These are phyloP conservation scores for Kodamaea neixiangensis DNA, from an alignment of 805 yeast species.

Conservation along the genomic window DNA sequence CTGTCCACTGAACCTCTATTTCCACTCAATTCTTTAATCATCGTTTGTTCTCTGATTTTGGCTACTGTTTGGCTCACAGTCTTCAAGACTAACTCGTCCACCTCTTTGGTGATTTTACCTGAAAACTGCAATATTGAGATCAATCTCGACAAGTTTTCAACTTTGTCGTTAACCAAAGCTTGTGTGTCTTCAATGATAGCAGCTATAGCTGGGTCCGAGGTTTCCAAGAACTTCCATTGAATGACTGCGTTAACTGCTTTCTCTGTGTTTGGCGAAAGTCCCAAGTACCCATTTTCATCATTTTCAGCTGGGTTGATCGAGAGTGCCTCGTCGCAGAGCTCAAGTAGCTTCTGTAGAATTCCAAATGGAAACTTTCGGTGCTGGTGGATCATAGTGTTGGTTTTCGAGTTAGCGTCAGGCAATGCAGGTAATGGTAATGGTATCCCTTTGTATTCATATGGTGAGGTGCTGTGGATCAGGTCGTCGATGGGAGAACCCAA, in stretches of 20 bases:
- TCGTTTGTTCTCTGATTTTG: conserved; percentile 47
- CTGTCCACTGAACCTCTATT: conserved; percentile 8
- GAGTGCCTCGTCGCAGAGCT: conserved; percentile 74
- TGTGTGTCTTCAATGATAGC: conserved; percentile 69
- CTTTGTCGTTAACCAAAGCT: conserved; percentile 57
- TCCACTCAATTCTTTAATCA: conserved; percentile 14
- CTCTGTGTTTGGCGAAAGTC: conserved; percentile 61
- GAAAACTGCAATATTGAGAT: conserved; percentile 75
- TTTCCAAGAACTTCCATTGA: conserved; percentile 47
- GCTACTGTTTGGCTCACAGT: conserved; percentile 65
- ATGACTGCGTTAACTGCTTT: conserved; percentile 51
- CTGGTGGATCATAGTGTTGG: conserved; percentile 38
- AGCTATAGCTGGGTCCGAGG: conserved; percentile 66
- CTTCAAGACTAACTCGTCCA: conserved; percentile 64
- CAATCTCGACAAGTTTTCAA: conserved; percentile 67
- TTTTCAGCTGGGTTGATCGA: conserved; percentile 60
- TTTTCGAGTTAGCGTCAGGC: conserved; percentile 15
- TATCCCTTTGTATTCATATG: conserved; percentile 58
- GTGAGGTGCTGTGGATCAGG: conserved; percentile 14
- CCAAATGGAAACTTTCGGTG: conserved; percentile 63
- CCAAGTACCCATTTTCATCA: conserved; percentile 34
- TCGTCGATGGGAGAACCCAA: conserved; percentile 11
- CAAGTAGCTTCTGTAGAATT: conserved; percentile 55
- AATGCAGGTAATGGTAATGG: conserved; percentile 41
- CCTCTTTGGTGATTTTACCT: conserved; percentile 75